Conservation (phyloP, 1,284 basidiomycete species). For the Leccinum pachyderme region DNA sequence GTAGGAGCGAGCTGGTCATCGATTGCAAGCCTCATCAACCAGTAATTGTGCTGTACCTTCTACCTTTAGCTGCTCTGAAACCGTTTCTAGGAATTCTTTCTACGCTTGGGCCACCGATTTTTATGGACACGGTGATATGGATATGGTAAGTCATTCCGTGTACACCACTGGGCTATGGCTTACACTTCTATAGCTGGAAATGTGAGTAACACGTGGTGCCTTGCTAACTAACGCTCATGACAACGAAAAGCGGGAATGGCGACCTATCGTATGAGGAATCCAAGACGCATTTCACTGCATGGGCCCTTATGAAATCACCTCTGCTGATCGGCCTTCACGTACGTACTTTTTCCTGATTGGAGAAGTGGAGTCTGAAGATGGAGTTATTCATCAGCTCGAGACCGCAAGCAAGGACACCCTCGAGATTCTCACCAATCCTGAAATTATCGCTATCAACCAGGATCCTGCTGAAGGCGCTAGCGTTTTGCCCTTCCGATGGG, state of each 20-base stretch:
- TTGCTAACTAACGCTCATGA: not conserved
- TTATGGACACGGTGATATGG: slow-evolving; percentile 48
- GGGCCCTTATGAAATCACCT: slow-evolving; percentile 49
- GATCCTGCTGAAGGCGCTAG: slow-evolving; percentile 60
- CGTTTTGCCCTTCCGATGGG: slow-evolving; percentile 68
- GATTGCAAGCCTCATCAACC: slow-evolving; percentile 40
- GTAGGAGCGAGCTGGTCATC: slow-evolving; percentile 35
- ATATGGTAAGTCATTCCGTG: slow-evolving; percentile 37
- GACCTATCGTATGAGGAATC: slow-evolving; percentile 40
- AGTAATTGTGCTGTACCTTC: slow-evolving; percentile 18
- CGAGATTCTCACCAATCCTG: slow-evolving; percentile 56
- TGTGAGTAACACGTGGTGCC: slow-evolving; percentile 22
- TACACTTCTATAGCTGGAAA: slow-evolving; percentile 37
- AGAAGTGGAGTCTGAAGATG: not conserved
- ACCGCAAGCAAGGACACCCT: slow-evolving; percentile 47
- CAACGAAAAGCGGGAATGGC: slow-evolving; percentile 40
- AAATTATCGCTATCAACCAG: slow-evolving; percentile 69
- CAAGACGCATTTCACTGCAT: slow-evolving; percentile 49
- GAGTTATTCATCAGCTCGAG: slow-evolving; percentile 41
- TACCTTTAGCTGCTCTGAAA: slow-evolving; percentile 6
- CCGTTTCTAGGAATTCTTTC: slow-evolving; percentile 40
- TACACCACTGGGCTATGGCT: not conserved
- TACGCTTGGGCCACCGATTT: slow-evolving; percentile 42
- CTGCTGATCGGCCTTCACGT: slow-evolving; percentile 48
- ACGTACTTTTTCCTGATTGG: slow-evolving; percentile 15